Conservation (phyloP, 345 rosid genomes). For the Trapa bicornis region DNA sequence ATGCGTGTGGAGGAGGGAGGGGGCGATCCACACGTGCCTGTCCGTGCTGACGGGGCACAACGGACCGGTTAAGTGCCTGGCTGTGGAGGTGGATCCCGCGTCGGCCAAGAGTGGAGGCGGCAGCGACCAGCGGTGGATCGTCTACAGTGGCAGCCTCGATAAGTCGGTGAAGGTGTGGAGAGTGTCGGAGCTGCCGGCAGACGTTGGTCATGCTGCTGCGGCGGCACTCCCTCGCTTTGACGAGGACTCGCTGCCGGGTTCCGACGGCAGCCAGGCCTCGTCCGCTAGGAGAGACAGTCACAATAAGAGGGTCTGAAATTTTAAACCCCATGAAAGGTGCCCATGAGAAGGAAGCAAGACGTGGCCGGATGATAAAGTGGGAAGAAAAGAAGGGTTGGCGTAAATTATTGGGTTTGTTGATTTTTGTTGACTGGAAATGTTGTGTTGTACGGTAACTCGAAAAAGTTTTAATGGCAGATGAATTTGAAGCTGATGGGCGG, state of each 20-base stretch:
- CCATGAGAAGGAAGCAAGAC: no score
- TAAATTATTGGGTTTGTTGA: no score
- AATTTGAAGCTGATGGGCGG: no score
- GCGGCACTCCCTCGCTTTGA: constrained; percentile 15
- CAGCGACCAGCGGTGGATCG: constrained; percentile 46
- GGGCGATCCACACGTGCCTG: constrained; percentile 52
- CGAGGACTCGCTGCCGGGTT: constrained; percentile 14
- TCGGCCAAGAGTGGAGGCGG: constrained; percentile 14
- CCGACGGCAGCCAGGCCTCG: constrained; percentile 12
- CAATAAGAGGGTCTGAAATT: constrained; percentile 10
- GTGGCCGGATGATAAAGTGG: no score
- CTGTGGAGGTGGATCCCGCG: constrained; percentile 57
- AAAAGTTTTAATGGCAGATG: no score
- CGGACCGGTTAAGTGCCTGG: constrained; percentile 87
- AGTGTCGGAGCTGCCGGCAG: constrained; percentile 52
- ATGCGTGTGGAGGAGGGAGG: constrained; percentile 84
- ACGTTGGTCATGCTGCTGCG: constrained; percentile 27
- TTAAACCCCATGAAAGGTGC: no score
- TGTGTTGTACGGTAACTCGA: no score
- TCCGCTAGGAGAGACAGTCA: constrained; percentile 13
- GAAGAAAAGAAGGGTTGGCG: no score
- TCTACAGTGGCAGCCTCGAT: constrained; percentile 85
- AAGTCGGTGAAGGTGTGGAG: constrained; percentile 94
- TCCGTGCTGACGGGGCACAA: constrained; percentile 85
- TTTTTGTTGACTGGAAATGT: no score